These are phyloP conservation scores for Kurtzmaniella quercitrusa DNA, from an alignment of 1,139 yeast genomes.

Conservation along the genomic window DNA sequence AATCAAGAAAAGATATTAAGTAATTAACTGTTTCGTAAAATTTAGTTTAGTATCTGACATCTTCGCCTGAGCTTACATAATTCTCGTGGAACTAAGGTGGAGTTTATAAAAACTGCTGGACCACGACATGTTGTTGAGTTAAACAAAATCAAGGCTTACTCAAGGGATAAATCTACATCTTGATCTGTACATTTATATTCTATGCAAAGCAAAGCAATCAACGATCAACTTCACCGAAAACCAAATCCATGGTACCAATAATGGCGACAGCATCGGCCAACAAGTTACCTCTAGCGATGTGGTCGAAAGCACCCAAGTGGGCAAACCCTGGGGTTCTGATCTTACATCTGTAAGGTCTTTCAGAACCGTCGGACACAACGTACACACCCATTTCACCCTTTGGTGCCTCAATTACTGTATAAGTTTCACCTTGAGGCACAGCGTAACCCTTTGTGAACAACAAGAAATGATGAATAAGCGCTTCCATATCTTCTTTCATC, in stretches of 20 bases:
- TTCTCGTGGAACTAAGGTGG: no score
- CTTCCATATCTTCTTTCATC: slow-evolving; percentile 94
- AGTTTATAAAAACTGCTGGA: no score
- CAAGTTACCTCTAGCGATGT: slow-evolving; percentile 79
- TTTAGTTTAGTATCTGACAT: no score
- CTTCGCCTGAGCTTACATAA: no score
- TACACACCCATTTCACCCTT: slow-evolving; percentile 95
- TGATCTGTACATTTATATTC: background rate
- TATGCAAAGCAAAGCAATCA: slow-evolving; percentile 21
- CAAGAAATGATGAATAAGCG: slow-evolving; percentile 84
- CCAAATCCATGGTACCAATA: slow-evolving; percentile 94
- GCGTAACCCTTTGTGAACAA: slow-evolving; percentile 85
- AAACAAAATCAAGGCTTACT: no score
- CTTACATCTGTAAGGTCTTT: slow-evolving; percentile 89
- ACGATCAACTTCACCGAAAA: slow-evolving; percentile 93
- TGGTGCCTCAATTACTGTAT: slow-evolving; percentile 91
- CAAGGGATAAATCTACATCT: background rate
- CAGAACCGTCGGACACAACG: slow-evolving; percentile 84
- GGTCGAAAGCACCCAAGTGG: slow-evolving; percentile 84
- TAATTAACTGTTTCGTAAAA: no score
- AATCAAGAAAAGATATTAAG: no score
- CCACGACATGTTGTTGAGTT: no score
- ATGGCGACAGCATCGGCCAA: slow-evolving; percentile 92
- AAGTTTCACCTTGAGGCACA: slow-evolving; percentile 89
- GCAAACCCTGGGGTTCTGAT: slow-evolving; percentile 94